Conservation (phyloP, 352 stramenopile species). For the Thraustochytrium sp. region DNA sequence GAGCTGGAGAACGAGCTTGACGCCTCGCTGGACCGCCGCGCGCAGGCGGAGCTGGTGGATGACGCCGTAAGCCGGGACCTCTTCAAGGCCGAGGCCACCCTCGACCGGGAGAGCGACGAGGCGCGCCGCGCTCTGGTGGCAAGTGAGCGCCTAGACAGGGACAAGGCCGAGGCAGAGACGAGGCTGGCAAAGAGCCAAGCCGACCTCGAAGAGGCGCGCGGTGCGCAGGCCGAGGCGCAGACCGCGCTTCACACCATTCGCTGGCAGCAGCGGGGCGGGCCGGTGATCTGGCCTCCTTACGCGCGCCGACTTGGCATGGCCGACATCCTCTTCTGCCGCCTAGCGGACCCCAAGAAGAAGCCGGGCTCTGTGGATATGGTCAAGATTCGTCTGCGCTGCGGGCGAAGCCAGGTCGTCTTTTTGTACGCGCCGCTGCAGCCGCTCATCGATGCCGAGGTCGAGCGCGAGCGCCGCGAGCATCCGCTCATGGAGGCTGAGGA, state of each 20-base stretch:
- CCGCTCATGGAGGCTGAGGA: slow-evolving; percentile 32
- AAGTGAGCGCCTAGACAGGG: not conserved
- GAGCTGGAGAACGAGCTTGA: not conserved
- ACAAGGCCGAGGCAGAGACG: not conserved
- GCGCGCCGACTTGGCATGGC: not conserved
- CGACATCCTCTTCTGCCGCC: not conserved
- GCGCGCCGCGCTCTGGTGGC: not conserved
- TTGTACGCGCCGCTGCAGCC: slow-evolving; percentile 1
- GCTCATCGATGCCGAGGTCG: slow-evolving; percentile 1
- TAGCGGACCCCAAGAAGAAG: not conserved
- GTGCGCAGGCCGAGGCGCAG: not conserved
- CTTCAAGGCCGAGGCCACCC: not conserved
- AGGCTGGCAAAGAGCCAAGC: not conserved
- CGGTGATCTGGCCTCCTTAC: not conserved
- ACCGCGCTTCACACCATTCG: not conserved
- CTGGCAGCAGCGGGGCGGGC: slow-evolving; percentile 15
- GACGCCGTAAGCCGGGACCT: not conserved
- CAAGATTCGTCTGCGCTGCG: not conserved
- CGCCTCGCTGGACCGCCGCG: not conserved
- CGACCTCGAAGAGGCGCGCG: not conserved
- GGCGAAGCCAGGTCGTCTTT: not conserved
- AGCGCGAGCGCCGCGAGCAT: not conserved
- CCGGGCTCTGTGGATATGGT: not conserved
- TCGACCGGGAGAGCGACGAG: not conserved
- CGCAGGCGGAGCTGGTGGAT: not conserved